A percentile compares a stretch with the other conserved stretches of the same genome.
Evolutionary conservation across 2,329 filamentous ascomycete genomes (phyloP).

Genomic region (Aspergillus fischeri): DNA sequence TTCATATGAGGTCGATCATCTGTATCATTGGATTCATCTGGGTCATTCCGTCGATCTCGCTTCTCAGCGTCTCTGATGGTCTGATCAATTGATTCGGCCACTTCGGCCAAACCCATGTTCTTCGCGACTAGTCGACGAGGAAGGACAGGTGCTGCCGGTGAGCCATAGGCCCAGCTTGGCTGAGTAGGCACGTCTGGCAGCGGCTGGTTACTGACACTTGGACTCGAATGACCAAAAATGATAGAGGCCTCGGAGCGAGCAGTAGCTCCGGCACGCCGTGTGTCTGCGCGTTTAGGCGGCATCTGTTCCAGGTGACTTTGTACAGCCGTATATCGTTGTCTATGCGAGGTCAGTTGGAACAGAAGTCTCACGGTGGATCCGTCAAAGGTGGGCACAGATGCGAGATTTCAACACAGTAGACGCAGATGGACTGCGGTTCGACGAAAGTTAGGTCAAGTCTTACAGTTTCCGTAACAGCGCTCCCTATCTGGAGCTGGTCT

Average conservation of each 20-base stretch:
- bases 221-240: conserved; percentile 17
- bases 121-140: conserved; percentile 31
- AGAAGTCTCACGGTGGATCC: not conserved
- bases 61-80: conserved; percentile 21
- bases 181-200: conserved; percentile 37
- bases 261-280: conserved; percentile 13
- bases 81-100: conserved; percentile 33
- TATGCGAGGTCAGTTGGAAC: not conserved
- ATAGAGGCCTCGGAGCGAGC: conserved; percentile 11
- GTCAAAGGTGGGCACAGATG: not conserved
- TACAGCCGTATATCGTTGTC: not conserved
- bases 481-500: not conserved
- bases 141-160: conserved; percentile 31
- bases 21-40: conserved; percentile 8
- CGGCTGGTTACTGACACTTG: conserved; percentile 16
- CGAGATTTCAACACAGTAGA: not conserved
- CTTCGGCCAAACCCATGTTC: conserved; percentile 26
- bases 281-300: conserved; percentile 23
- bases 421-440: not conserved
- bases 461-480: not conserved
- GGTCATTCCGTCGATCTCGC: conserved; percentile 21
- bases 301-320: conserved; percentile 8
- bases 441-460: not conserved
- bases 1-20: conserved; percentile 9
- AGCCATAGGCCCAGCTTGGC: conserved; percentile 40